Evolutionary conservation across 1,284 basidiomycete genomes (phyloP), one percentile per base, ranked within the genome.

Genomic region (Polyporus tsugae): DNA sequence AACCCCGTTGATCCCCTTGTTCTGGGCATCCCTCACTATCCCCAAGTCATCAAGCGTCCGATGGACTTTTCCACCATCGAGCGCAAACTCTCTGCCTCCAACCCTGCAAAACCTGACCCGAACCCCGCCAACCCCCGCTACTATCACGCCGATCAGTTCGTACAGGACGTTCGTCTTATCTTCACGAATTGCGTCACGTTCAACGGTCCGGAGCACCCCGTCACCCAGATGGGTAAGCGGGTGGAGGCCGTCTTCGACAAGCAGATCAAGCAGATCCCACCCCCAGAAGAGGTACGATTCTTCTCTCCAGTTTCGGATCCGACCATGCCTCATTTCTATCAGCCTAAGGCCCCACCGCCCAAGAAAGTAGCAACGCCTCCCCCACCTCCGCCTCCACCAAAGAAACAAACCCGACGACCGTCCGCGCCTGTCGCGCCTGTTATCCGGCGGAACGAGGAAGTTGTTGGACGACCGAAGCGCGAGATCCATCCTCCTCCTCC

Each of bases 11-110:
- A 99, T 78, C 87, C 91, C n/a, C 87, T 97, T 72, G 92, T 89
- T 1, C 88, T 98, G 72, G 91, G 91, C 74, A 94, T 99, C 70
- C 98, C 96, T 15, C 95, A 97, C 78, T 99, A 99, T 77, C 88
- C 88, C 58, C 87, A 86, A 65, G 90, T 99, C 77, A 91, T 99
- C 82, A 93, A 91, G 76, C 88, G 87, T 41, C 98, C 98, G 0
- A 98, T 98, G 95, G 98, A 99, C 79, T 88, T 99, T 62, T 87
- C 90, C n/a, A 98, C 97, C 29, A 89, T 99, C 71, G 97, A 99
- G 81, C 89, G 89, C 75, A 98, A 98, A 82, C 85, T 98, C 49
- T 78, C 80, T 38, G 89, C 92, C 1, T 93, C 93, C 10, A 94
- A 93, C 75, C 93, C 94, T 4, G 79, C 84, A 73, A 95, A 95